A percentile compares a stretch with the other conserved stretches of the same genome.
Evolutionary conservation across 441 rosid species (phyloP).

Genomic region (Croton setiger): DNA sequence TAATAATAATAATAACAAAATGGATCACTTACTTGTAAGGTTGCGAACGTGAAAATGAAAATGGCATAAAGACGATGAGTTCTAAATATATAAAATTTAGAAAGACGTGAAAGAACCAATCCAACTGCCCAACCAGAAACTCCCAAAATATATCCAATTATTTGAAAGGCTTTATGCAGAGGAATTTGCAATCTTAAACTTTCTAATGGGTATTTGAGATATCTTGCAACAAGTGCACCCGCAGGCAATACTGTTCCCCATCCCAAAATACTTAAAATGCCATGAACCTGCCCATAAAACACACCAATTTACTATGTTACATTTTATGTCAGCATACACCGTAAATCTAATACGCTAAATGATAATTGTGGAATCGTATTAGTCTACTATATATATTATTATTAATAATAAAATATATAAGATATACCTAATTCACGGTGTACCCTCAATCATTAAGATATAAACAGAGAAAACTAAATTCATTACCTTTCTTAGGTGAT

Average conservation of each 20-base stretch:
- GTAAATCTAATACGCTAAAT: too few relatives aligned
- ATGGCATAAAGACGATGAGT: constrained; percentile 37
- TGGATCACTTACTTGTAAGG: constrained; percentile 39
- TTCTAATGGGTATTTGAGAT: constrained; percentile 32
- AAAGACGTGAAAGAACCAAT: constrained; percentile 36
- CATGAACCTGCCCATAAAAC: constrained; percentile 46
- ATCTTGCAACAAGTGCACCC: constrained; percentile 49
- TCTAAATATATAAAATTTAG: constrained; percentile 33
- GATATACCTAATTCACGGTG: too few relatives aligned
- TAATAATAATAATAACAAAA: too few relatives aligned
- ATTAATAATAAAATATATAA: too few relatives aligned
- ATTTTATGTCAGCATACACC: too few relatives aligned
- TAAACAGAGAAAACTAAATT: background rate
- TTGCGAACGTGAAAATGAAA: constrained; percentile 41
- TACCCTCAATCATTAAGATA: too few relatives aligned
- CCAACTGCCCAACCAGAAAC: constrained; percentile 42
- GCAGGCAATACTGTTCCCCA: constrained; percentile 55
- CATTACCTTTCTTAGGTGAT: constrained; percentile 31
- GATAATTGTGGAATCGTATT: too few relatives aligned
- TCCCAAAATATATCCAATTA: constrained; percentile 41
- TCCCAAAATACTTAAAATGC: constrained; percentile 43
- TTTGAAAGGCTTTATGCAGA: constrained; percentile 37
- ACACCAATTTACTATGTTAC: too few relatives aligned
- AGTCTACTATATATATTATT: too few relatives aligned
- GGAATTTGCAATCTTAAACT: constrained; percentile 18